Base-by-base conservation (phyloP, 2,329 filamentous ascomycete genomes). In the Celoporthe dispersa region DNA sequence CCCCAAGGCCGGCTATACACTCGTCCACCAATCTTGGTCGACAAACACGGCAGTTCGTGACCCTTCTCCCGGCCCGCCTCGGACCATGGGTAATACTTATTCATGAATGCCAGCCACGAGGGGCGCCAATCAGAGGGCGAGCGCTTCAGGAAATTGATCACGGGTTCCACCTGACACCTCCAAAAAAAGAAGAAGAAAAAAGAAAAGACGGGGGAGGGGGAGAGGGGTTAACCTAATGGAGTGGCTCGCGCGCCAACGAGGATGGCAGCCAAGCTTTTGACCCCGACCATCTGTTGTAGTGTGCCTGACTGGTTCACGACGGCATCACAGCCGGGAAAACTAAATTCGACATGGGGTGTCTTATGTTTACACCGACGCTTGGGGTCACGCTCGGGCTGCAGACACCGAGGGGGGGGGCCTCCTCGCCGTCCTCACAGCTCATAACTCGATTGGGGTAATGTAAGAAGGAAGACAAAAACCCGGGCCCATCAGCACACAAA, bases 351-450 rank as follows among this genome's bases (percentile, higher is more conserved):
- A 57, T 57, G 53, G 53, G 53, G 14, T 16, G n/a, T 55, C 44
- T 48, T 1, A n/a, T n/a, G 44, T 48, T n/a, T n/a, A n/a, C 22
- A 48, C 44, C 44, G 44, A 55, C 12, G 25, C 51, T 28, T 55
- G 51, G 12, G 62, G 66, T 70, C n/a, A 61, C 44, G 57, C 64
- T 61, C 66, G 69, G 62, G 61, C 28, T 62, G 44, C 31, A 59
- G 48, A 25, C 8, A 12, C 69, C 69, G 66, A 68, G 68, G 53
- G 19, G 60, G 19, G 5, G 16, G n/a, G n/a, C n/a, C n/a, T 22
- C 19, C 62, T 60, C 25, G 64, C 22, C n/a, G 33, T 66, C 53
- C 51, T 22, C 5, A 48, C 19, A 37, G 31, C 31, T 28, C 8
- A 37, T 31, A 35, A 44, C 19, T 25, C 12, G 8, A 7, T 22